phyloP scores from a whole-genome alignment of 306 rosid genomes.

The Geum urbanum region DNA sequence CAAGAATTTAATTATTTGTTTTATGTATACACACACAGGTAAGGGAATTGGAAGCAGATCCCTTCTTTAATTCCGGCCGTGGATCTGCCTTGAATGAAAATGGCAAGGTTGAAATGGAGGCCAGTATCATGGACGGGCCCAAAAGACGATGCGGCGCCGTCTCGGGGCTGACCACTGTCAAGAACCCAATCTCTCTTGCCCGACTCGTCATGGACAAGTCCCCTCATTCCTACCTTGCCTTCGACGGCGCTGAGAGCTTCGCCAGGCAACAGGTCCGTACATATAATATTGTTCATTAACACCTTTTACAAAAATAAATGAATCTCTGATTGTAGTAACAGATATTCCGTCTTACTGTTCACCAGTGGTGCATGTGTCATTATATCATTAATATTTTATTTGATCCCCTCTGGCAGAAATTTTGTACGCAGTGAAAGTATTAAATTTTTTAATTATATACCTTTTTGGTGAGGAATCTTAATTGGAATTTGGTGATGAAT shows the following conservation, averaged over 20 bases:
- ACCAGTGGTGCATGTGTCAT: background rate
- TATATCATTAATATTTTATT: background rate
- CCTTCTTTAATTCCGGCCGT: constrained; percentile 85
- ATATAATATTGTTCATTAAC: too few relatives aligned
- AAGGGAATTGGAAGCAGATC: constrained; percentile 73
- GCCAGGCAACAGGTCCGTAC: constrained; percentile 61
- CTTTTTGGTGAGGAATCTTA: background rate
- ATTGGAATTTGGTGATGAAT: background rate
- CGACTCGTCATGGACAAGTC: constrained; percentile 95
- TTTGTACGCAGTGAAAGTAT: background rate
- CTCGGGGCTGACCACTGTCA: constrained; percentile 72
- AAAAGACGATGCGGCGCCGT: constrained; percentile 91
- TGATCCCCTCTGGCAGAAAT: background rate
- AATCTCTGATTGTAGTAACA: background rate
- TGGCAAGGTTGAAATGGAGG: constrained; percentile 94
- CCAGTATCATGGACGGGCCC: constrained; percentile 90
- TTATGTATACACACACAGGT: constrained; percentile 38
- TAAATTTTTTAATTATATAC: background rate
- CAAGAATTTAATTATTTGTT: background rate
- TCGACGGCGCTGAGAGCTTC: constrained; percentile 80
- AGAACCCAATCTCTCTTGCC: constrained; percentile 84
- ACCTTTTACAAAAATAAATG: background rate
- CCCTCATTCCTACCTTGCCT: constrained; percentile 92
- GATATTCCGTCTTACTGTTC: background rate
- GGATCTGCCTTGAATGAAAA: constrained; percentile 83